Base-by-base conservation (phyloP, 2,329 filamentous ascomycete genomes). In the Purpureocillium lavendulum region DNA sequence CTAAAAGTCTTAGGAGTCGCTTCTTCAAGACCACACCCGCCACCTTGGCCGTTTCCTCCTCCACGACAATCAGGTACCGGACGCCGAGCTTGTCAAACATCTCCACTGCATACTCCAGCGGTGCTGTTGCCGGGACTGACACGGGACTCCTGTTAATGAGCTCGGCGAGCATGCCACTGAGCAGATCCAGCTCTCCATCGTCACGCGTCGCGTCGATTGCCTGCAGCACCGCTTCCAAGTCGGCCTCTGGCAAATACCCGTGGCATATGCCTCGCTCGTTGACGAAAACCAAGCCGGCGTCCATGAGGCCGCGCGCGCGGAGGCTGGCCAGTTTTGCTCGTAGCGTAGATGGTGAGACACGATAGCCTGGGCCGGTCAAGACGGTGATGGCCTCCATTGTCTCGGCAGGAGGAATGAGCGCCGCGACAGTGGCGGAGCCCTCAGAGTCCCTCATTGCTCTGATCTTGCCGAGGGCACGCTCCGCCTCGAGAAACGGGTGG, bases 11-110 rank as follows among this genome's bases (percentile, higher is more conserved):
- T 33, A 45, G 21, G 8, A 77, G 45, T 38, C 73, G 57, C 59
- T 78, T 79, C 64, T 77, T 79, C 41, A 77, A 72, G 21, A 76
- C 63, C 0, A 77, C 69, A 0, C 75, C 73, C 3, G 73, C 55
- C 35, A 76, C 53, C 44, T 48, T 59, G 1, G 70, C 65, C 16
- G 61, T 71, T 1, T 70, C 70, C 43, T 74, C 68, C 44, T 73
- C 70, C 2, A 69, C 62, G 6, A 78, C 56, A 49, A 73, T 68
- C 33, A 78, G 44, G 56, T 77, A 65, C 42, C 73, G 56, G 46
- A 77, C 45, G 0, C 74, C 75, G 32, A 80, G 49, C 50, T 75
- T 76, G 3, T 66, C 67, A 58, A 79, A 77, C 66, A 79, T 71
- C 54, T 78, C 75, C 2, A 77, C 69, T 1, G 66, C 71, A 52